A percentile compares a stretch with the other conserved stretches of the same genome.
Evolutionary conservation across 2,329 filamentous ascomycete species (phyloP).

Genomic region (Clathrospora elynae): DNA sequence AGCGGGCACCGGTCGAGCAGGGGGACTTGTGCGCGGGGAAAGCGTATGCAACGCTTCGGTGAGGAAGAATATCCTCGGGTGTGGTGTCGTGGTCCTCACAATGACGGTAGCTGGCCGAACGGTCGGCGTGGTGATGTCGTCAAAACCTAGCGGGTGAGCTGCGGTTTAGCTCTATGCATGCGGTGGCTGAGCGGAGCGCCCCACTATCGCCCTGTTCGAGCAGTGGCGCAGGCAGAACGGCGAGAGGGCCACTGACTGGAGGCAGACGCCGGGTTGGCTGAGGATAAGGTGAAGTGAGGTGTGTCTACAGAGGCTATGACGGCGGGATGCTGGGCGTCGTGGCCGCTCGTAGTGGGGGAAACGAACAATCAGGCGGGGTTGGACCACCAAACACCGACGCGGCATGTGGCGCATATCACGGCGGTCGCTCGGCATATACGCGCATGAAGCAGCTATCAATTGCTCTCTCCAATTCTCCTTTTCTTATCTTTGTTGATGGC

Average conservation of each 20-base stretch:
- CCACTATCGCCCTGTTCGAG: constrained; percentile 26
- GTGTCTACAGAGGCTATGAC: constrained; percentile 17
- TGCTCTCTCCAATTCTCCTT: not conserved
- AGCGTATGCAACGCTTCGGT: constrained; percentile 8
- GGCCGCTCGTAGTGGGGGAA: constrained; percentile 16
- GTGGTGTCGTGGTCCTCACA: constrained; percentile 13
- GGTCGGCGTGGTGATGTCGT: constrained; percentile 30
- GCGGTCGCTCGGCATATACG: not conserved
- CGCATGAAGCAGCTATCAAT: constrained; percentile 1
- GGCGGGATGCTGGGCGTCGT: constrained; percentile 10
- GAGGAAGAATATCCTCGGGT: no score
- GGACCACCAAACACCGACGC: constrained; percentile 5
- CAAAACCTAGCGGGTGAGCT: constrained; percentile 27
- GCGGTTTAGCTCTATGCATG: constrained; percentile 34
- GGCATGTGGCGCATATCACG: constrained; percentile 9
- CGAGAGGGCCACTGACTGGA: constrained; percentile 8
- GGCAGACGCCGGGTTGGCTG: constrained; percentile 4
- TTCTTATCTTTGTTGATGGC: constrained; percentile 23
- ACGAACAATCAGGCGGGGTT: constrained; percentile 14
- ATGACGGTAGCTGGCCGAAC: constrained; percentile 21
- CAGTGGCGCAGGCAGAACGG: constrained; percentile 25
- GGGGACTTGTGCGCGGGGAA: constrained; percentile 16
- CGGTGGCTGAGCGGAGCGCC: constrained; percentile 32
- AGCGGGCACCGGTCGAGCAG: constrained; percentile 28
- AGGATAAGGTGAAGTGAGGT: no score